Conservation (phyloP, 805 yeast genomes). For the Sugiyamaella smithiae region DNA sequence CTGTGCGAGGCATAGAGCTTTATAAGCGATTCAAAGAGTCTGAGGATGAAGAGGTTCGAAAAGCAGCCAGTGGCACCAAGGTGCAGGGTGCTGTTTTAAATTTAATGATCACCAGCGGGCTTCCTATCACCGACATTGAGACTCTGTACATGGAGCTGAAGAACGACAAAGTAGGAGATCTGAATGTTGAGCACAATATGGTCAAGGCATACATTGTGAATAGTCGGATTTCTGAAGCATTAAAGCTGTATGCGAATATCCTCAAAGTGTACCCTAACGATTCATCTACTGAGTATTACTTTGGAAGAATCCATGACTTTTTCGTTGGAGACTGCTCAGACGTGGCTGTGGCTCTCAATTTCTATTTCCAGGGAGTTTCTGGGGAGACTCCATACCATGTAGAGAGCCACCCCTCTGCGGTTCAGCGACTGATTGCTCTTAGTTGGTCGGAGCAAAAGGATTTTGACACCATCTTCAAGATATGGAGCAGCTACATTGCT, state of each 20-base stretch:
- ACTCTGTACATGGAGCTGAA: slow-evolving; percentile 15
- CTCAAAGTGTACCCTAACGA: slow-evolving; percentile 43
- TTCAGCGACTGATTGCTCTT: slow-evolving; percentile 59
- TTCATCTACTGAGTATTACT: slow-evolving; percentile 31
- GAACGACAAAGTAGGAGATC: slow-evolving; percentile 8
- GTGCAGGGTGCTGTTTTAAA: slow-evolving; percentile 24
- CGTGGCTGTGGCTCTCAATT: slow-evolving; percentile 64
- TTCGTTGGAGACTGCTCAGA: slow-evolving; percentile 79
- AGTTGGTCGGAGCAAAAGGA: slow-evolving; percentile 42
- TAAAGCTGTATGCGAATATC: slow-evolving; percentile 47
- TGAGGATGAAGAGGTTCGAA: slow-evolving; percentile 1
- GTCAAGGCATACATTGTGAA: slow-evolving; percentile 68
- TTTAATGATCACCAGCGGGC: slow-evolving; percentile 19
- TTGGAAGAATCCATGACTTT: slow-evolving; percentile 68
- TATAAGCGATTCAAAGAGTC: slow-evolving; percentile 14
- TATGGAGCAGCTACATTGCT: slow-evolving; percentile 46
- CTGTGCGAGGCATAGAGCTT: slow-evolving; percentile 21
- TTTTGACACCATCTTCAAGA: slow-evolving; percentile 61
- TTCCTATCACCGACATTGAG: slow-evolving; percentile 24
- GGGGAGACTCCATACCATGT: slow-evolving; percentile 71
- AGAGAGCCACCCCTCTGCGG: slow-evolving; percentile 68
- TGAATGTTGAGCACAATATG: slow-evolving; percentile 62
- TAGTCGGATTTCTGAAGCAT: slow-evolving; percentile 62
- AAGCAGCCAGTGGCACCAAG: slow-evolving; percentile 12
- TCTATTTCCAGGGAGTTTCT: slow-evolving; percentile 68